Conservation (phyloP, 495 filamentous ascomycete species). For the Aspergillus heteromorphus region DNA sequence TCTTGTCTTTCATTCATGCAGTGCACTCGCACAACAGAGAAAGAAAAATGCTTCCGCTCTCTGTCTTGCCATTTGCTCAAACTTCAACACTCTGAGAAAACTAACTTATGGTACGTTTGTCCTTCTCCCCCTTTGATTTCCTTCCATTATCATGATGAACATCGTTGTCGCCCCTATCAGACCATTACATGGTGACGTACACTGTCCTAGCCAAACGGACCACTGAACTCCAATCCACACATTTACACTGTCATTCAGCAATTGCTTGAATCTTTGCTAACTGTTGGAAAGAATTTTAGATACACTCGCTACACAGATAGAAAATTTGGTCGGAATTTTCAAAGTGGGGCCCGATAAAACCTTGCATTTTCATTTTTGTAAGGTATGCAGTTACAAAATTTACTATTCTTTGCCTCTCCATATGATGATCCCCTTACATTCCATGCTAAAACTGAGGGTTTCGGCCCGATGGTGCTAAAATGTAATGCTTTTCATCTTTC, state of each 20-base stretch:
- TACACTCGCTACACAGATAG: not conserved
- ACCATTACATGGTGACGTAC: slow-evolving; percentile 81
- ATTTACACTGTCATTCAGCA: slow-evolving; percentile 11
- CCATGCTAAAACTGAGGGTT: slow-evolving; percentile 89
- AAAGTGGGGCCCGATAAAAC: slow-evolving; percentile 4
- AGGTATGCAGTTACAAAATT: slow-evolving; percentile 19
- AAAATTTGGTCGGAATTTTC: not conserved
- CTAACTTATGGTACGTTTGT: slow-evolving; percentile 36
- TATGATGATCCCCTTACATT: slow-evolving; percentile 70
- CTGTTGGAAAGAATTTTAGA: slow-evolving; percentile 22
- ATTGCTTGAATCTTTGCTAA: slow-evolving; percentile 24
- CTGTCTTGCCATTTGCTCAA: slow-evolving; percentile 1
- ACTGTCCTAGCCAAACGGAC: slow-evolving; percentile 89
- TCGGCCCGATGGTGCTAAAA: slow-evolving; percentile 64
- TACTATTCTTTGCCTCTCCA: slow-evolving; percentile 16
- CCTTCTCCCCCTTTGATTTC: slow-evolving; percentile 11
- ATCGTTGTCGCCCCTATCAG: slow-evolving; percentile 91
- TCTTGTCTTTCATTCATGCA: slow-evolving; percentile 16
- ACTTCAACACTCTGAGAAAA: slow-evolving; percentile 6
- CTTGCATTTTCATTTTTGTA: slow-evolving; percentile 6
- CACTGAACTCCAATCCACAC: slow-evolving; percentile 50
- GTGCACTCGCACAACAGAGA: slow-evolving; percentile 14
- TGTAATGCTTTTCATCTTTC: slow-evolving; percentile 96
- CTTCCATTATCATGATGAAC: slow-evolving; percentile 64
- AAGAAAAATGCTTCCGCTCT: not conserved